phyloP scores from a whole-genome alignment of 805 yeast species.

The Saccharomycopsis amapae region DNA sequence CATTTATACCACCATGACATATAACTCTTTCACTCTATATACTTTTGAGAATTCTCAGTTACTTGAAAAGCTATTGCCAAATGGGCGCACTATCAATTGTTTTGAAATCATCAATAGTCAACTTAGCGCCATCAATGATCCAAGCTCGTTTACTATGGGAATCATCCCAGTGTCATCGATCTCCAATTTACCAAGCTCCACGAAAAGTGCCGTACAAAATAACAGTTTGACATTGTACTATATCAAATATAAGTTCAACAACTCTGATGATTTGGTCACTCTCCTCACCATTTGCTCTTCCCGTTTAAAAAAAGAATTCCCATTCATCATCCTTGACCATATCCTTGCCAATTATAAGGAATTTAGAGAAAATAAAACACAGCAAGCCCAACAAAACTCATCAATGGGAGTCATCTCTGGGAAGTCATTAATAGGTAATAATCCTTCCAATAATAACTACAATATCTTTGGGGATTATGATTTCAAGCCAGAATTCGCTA shows the following conservation, averaged over 20 bases:
- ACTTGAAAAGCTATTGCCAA: conserved; percentile 21
- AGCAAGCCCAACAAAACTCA: not conserved
- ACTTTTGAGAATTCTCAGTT: conserved; percentile 40
- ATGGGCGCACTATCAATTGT: conserved; percentile 37
- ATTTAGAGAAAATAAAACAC: conserved; percentile 30
- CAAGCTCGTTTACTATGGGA: conserved; percentile 22
- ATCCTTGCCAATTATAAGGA: conserved; percentile 42
- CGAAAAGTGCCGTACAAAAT: conserved; percentile 23
- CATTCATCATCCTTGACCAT: conserved; percentile 41
- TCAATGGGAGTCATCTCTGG: not conserved
- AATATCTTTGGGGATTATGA: conserved; percentile 5
- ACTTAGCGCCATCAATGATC: conserved; percentile 44
- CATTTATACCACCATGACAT: conserved; percentile 39
- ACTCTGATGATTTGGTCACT: conserved; percentile 44
- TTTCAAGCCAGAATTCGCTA: conserved; percentile 10
- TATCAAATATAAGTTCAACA: conserved; percentile 36
- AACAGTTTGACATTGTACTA: conserved; percentile 37
- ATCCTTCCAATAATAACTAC: not conserved
- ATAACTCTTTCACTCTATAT: conserved; percentile 50
- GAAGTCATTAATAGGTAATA: too few relatives aligned
- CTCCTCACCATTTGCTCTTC: conserved; percentile 42
- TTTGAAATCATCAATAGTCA: conserved; percentile 48
- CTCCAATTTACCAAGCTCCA: conserved; percentile 23
- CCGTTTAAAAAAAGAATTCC: conserved; percentile 38
- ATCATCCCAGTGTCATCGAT: conserved; percentile 26